Conservation (phyloP, 2,329 filamentous ascomycete species). For the Ophiostoma populinum region DNA sequence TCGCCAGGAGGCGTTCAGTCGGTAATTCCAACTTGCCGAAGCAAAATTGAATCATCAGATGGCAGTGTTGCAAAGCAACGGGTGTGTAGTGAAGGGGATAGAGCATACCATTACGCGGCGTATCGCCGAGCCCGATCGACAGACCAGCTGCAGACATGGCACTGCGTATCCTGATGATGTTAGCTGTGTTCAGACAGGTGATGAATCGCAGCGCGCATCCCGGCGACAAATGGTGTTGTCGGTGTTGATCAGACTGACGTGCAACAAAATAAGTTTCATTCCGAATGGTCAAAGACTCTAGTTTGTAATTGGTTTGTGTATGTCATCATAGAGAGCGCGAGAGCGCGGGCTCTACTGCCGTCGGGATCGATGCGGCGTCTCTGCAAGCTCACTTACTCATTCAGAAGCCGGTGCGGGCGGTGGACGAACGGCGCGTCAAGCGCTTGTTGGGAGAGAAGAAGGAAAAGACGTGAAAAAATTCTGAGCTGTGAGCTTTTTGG, state of each 20-base stretch:
- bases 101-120: too few relatives aligned
- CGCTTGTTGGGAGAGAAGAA: background rate
- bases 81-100: slow-evolving; percentile 7
- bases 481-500: slow-evolving; percentile 9
- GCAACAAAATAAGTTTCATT: slow-evolving; percentile 70
- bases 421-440: background rate
- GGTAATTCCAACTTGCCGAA: slow-evolving; percentile 87
- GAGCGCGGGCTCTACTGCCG: too few relatives aligned
- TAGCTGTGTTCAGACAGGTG: background rate
- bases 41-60: slow-evolving; percentile 52
- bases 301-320: slow-evolving; percentile 76
- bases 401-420: background rate
- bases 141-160: background rate
- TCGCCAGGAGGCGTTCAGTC: slow-evolving; percentile 44
- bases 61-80: background rate
- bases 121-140: background rate
- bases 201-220: background rate
- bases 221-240: background rate
- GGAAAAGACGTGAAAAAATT: slow-evolving; percentile 10
- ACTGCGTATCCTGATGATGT: background rate
- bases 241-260: slow-evolving; percentile 71
- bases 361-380: slow-evolving; percentile 10
- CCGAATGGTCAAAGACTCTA: slow-evolving; percentile 91
- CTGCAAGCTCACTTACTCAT: slow-evolving; percentile 14
- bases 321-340: slow-evolving; percentile 58